These are phyloP conservation scores for Syncephalastrum contaminatum DNA, from an alignment of 371 early-diverging fungal species.

Conservation along the genomic window DNA sequence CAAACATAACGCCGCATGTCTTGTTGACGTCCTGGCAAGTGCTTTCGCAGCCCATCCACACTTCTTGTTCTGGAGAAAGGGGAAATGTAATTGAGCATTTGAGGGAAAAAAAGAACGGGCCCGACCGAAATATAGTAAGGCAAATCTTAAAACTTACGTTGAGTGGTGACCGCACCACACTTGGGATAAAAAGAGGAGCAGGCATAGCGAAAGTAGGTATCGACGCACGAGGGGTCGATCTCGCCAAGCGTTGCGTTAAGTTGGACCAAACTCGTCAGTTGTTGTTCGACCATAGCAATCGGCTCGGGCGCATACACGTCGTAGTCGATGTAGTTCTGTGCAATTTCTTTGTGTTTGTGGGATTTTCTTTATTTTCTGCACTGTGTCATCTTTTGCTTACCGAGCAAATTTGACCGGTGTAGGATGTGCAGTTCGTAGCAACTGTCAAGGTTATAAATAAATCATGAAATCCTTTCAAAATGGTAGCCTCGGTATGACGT, in stretches of 20 bases:
- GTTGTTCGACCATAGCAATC: slow-evolving; percentile 24
- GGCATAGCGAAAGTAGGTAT: slow-evolving; percentile 38
- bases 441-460: too few relatives aligned
- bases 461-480: too few relatives aligned
- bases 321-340: slow-evolving; percentile 36
- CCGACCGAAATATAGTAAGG: neutral
- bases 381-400: slow-evolving; percentile 7
- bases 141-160: slow-evolving; percentile 8
- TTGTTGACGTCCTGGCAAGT: slow-evolving; percentile 38
- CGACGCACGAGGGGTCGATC: slow-evolving; percentile 36
- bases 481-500: too few relatives aligned
- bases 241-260: slow-evolving; percentile 7
- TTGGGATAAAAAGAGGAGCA: slow-evolving; percentile 39
- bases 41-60: slow-evolving; percentile 45
- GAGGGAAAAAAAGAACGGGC: neutral
- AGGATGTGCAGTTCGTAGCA: slow-evolving; percentile 7
- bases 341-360: neutral
- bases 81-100: too few relatives aligned
- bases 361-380: neutral
- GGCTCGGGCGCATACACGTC: slow-evolving; percentile 26
- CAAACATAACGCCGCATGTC: slow-evolving; percentile 40
- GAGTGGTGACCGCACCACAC: slow-evolving; percentile 20
- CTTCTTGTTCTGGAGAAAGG: slow-evolving; percentile 9
- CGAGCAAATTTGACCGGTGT: slow-evolving; percentile 12
- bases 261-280: slow-evolving; percentile 13